Percentiles rank a stretch among this genome's conserved stretches.
phyloP scores from a whole-genome alignment of 345 rosid species.

The Mangifera indica region DNA sequence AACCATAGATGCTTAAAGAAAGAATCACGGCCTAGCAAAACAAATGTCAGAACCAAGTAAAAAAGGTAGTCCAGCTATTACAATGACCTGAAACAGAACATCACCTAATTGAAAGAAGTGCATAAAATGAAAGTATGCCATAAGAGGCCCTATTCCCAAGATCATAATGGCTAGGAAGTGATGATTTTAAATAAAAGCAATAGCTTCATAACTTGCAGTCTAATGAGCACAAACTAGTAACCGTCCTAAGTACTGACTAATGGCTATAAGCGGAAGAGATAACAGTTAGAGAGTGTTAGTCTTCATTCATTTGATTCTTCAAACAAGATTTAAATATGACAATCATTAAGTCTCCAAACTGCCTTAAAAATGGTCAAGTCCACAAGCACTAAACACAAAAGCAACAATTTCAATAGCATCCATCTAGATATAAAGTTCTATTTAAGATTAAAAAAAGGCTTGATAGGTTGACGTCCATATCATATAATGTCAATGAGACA shows the following conservation, averaged over 20 bases:
- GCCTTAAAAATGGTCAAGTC: not conserved
- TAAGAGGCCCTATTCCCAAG: not conserved
- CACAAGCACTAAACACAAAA: constrained; percentile 3
- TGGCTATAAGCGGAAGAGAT: not conserved
- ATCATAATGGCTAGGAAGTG: not conserved
- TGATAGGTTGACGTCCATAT: not conserved
- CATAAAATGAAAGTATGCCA: constrained; percentile 9
- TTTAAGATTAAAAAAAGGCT: not conserved
- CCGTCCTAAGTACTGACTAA: not conserved
- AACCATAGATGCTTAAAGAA: constrained; percentile 22
- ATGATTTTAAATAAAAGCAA: not conserved
- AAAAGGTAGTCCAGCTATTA: constrained; percentile 7
- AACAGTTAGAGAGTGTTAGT: not conserved
- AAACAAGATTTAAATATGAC: constrained; percentile 3
- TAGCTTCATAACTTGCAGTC: not conserved
- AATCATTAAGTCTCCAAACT: not conserved
- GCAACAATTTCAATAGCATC: not conserved
- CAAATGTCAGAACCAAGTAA: constrained; percentile 14
- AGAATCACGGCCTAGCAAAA: constrained; percentile 2
- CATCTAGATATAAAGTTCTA: not conserved
- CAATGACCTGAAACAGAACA: constrained; percentile 9
- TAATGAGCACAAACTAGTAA: not conserved
- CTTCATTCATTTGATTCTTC: not conserved
- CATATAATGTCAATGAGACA: not conserved
- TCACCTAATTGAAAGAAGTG: constrained; percentile 14